Conservation (phyloP, 441 rosid genomes). For the Gossypium trilobum region DNA sequence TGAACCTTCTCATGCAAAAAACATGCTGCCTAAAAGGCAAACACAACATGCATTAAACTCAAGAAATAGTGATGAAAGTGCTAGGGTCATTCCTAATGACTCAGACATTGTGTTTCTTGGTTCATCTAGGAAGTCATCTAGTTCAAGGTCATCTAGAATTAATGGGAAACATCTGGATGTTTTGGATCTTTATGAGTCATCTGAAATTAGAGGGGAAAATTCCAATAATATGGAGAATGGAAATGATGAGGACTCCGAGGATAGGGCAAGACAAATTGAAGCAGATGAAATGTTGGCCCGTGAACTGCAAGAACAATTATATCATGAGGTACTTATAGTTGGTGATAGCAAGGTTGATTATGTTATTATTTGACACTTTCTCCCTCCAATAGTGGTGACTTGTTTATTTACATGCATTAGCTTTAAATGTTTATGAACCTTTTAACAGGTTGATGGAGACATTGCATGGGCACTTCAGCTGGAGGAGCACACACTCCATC, state of each 20-base stretch:
- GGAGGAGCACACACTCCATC: constrained; percentile 35
- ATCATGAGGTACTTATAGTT: constrained; percentile 40
- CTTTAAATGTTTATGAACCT: constrained; percentile 12
- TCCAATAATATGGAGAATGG: constrained; percentile 21
- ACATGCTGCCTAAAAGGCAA: constrained; percentile 35
- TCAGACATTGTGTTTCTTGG: constrained; percentile 38
- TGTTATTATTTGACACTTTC: neutral
- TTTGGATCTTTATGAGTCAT: constrained; percentile 39
- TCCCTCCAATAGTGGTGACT: neutral
- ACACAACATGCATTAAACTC: constrained; percentile 27
- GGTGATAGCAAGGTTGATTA: constrained; percentile 43
- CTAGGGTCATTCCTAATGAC: constrained; percentile 32
- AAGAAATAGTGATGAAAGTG: constrained; percentile 31
- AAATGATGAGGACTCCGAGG: constrained; percentile 37
- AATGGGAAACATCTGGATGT: constrained; percentile 26
- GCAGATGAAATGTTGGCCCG: constrained; percentile 85
- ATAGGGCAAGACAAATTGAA: constrained; percentile 64
- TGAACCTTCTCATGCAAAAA: constrained; percentile 21
- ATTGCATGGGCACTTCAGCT: constrained; percentile 53
- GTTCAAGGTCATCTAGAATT: constrained; percentile 42
- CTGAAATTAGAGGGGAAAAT: constrained; percentile 26
- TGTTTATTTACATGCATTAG: constrained; percentile 14
- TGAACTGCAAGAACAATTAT: constrained; percentile 81
- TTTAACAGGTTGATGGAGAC: constrained; percentile 50
- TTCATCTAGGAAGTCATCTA: constrained; percentile 50